These are phyloP conservation scores for Suillus clintonianus DNA, from an alignment of 768 basidiomycete genomes.

Conservation along the genomic window DNA sequence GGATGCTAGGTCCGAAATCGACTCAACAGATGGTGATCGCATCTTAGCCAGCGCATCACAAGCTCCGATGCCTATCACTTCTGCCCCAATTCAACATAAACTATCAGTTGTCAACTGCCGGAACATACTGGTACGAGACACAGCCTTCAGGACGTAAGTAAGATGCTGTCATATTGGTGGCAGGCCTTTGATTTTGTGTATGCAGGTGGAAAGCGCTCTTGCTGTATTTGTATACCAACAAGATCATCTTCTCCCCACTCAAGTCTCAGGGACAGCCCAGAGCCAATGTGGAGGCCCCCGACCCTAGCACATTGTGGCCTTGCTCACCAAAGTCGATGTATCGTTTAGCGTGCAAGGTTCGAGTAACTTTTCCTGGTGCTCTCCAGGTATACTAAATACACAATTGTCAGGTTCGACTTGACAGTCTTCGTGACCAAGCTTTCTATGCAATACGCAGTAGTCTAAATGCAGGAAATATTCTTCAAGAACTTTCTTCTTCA, in stretches of 20 bases:
- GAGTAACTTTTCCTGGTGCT: not conserved
- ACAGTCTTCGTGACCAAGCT: conserved; percentile 17
- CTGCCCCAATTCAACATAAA: not conserved
- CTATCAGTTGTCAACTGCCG: conserved; percentile 18
- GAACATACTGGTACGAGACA: conserved; percentile 24
- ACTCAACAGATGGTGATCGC: not conserved
- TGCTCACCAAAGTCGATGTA: conserved; percentile 50
- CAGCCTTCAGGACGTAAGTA: conserved; percentile 30
- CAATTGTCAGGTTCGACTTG: conserved; percentile 20
- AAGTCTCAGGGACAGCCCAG: conserved; percentile 17
- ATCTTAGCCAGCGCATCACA: not conserved
- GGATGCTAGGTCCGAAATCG: conserved; percentile 9
- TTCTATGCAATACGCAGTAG: conserved; percentile 16
- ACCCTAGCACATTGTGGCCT: conserved; percentile 2
- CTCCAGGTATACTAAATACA: not conserved
- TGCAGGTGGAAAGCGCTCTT: conserved; percentile 40
- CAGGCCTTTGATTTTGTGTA: not conserved
- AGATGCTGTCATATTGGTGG: not conserved
- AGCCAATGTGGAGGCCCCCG: not conserved
- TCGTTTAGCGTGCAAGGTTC: conserved; percentile 41
- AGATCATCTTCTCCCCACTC: conserved; percentile 34
- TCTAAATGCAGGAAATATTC: conserved; percentile 23
- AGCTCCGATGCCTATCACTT: conserved; percentile 9
- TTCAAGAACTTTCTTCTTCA: conserved; percentile 22
- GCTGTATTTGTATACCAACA: conserved; percentile 41